These are phyloP conservation scores for Chenopodium suecicum DNA, from an alignment of 148 eudicot species.

Conservation along the genomic window DNA sequence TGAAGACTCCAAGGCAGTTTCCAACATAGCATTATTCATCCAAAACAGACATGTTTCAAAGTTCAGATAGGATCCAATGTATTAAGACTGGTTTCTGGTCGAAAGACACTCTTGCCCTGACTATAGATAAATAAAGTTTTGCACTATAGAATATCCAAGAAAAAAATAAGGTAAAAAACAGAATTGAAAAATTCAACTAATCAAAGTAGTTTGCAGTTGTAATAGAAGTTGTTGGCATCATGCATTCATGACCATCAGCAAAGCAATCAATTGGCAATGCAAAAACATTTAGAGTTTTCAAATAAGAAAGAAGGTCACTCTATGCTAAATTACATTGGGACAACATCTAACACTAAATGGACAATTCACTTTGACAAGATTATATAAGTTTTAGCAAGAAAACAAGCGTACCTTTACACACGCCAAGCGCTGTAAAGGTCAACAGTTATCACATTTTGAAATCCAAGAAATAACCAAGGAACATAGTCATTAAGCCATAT, in stretches of 20 bases:
- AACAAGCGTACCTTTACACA: not conserved
- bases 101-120: not conserved
- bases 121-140: not conserved
- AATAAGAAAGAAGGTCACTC: not conserved
- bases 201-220: not conserved
- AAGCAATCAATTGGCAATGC: not conserved
- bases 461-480: not conserved
- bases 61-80: not conserved
- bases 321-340: not conserved
- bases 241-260: not conserved
- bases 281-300: not conserved
- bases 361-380: not conserved
- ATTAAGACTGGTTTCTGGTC: not conserved
- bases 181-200: not conserved
- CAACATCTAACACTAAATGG: not conserved
- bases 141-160: not conserved
- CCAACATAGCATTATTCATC: too few species aligned
- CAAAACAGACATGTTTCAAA: not conserved
- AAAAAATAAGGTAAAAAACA: not conserved
- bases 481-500: not conserved
- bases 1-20: too few species aligned
- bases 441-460: not conserved
- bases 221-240: not conserved
- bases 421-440: not conserved
- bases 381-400: not conserved